Conservation (phyloP, 305 asterid species). For the Fraxinus floribunda region DNA sequence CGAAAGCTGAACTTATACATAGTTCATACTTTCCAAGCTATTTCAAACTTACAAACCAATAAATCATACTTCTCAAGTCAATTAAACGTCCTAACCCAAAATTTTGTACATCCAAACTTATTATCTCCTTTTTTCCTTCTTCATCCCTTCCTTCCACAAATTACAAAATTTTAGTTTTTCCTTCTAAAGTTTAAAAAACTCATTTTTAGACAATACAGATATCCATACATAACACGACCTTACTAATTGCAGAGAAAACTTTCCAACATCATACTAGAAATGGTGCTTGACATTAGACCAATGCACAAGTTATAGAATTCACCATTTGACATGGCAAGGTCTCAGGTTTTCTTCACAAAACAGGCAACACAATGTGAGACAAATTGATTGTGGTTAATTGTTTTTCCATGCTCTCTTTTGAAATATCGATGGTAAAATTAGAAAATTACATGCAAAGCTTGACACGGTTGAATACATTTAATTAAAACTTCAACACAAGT, state of each 20-base stretch:
- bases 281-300: background rate
- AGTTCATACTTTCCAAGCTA: background rate
- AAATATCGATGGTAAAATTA: background rate
- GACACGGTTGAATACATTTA: conserved; percentile 10
- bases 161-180: background rate
- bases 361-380: background rate
- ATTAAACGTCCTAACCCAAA: background rate
- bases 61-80: background rate
- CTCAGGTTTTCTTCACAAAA: background rate
- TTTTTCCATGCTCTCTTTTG: background rate
- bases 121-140: background rate
- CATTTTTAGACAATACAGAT: background rate
- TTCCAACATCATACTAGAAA: background rate
- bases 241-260: background rate
- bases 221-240: background rate
- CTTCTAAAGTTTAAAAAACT: background rate
- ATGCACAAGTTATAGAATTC: background rate
- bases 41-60: background rate
- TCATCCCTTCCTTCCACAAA: background rate
- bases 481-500: conserved; percentile 8
- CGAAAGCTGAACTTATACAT: background rate
- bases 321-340: background rate
- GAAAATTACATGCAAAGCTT: background rate
- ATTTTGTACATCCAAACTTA: background rate
- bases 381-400: background rate